These are phyloP conservation scores for Wallacemonas sp. DNA, from an alignment of 208 protist species.

Conservation along the genomic window DNA sequence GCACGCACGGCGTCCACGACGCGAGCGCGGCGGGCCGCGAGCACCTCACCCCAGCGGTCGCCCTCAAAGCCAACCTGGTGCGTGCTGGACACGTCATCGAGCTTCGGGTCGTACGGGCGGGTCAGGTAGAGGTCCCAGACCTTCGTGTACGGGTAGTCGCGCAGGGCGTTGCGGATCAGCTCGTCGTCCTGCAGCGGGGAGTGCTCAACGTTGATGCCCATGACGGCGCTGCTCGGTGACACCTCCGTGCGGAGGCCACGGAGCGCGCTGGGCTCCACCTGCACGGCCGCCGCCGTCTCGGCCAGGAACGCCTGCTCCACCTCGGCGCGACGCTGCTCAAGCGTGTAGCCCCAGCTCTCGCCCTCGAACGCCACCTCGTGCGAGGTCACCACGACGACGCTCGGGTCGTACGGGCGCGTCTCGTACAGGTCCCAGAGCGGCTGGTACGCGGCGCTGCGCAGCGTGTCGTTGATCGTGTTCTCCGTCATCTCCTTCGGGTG, in stretches of 20 bases:
- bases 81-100: slow-evolving; percentile 12
- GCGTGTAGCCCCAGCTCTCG: slow-evolving; percentile 54
- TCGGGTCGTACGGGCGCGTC: slow-evolving; percentile 28
- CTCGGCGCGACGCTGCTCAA: slow-evolving; percentile 27
- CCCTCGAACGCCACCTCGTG: slow-evolving; percentile 48
- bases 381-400: slow-evolving; percentile 21
- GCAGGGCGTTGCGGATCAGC: slow-evolving; percentile 21
- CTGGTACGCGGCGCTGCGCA: slow-evolving; percentile 31
- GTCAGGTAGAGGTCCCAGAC: slow-evolving; percentile 20
- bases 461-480: slow-evolving; percentile 28
- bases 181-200: slow-evolving; percentile 26
- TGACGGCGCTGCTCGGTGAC: slow-evolving; percentile 21
- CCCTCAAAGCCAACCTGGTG: slow-evolving; percentile 57
- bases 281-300: slow-evolving; percentile 39
- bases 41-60: slow-evolving; percentile 33
- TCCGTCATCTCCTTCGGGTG: slow-evolving; percentile 20
- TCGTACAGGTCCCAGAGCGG: slow-evolving; percentile 61
- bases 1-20: slow-evolving; percentile 36
- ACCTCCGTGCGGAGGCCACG: slow-evolving; percentile 30
- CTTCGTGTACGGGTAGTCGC: slow-evolving; percentile 9
- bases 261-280: slow-evolving; percentile 29
- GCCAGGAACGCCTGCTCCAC: slow-evolving; percentile 31
- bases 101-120: slow-evolving; percentile 7
- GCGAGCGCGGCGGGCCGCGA: slow-evolving; percentile 19
- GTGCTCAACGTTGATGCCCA: slow-evolving; percentile 35